Conservation (phyloP, 768 basidiomycete species). For the Trametopsis cervina region DNA sequence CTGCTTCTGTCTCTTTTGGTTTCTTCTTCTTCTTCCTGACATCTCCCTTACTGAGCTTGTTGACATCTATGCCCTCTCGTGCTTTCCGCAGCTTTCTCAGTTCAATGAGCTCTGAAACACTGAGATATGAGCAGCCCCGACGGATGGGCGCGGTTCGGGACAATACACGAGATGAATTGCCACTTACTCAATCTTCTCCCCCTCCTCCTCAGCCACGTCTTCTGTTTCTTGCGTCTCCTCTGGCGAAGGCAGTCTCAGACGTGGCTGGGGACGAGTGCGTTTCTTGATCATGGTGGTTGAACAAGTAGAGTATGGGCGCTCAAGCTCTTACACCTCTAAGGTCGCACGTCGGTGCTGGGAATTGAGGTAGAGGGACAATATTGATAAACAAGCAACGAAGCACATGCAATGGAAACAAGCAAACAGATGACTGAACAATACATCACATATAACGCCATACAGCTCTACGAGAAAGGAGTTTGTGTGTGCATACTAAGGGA, state of each 20-base stretch:
- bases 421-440: no score
- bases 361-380: no score
- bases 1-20: conserved; percentile 33
- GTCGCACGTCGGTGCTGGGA: no score
- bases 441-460: no score
- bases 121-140: conserved; percentile 19
- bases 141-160: no score
- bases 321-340: no score
- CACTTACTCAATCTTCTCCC: conserved; percentile 16
- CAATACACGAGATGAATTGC: not conserved
- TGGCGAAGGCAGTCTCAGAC: conserved; percentile 43
- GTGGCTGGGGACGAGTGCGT: conserved; percentile 59
- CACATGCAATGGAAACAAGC: no score
- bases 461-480: no score
- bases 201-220: conserved; percentile 12
- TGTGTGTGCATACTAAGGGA: no score
- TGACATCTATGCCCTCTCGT: conserved; percentile 78
- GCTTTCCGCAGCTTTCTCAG: conserved; percentile 68
- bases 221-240: conserved; percentile 18
- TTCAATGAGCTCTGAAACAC: conserved; percentile 79
- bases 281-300: conserved; percentile 56
- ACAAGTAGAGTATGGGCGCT: not conserved
- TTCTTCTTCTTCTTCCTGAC: conserved; percentile 62
- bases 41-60: conserved; percentile 82
- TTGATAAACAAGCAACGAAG: no score